Base-by-base conservation (phyloP, 2,329 filamentous ascomycete species). In the Gyromitra esculenta region DNA sequence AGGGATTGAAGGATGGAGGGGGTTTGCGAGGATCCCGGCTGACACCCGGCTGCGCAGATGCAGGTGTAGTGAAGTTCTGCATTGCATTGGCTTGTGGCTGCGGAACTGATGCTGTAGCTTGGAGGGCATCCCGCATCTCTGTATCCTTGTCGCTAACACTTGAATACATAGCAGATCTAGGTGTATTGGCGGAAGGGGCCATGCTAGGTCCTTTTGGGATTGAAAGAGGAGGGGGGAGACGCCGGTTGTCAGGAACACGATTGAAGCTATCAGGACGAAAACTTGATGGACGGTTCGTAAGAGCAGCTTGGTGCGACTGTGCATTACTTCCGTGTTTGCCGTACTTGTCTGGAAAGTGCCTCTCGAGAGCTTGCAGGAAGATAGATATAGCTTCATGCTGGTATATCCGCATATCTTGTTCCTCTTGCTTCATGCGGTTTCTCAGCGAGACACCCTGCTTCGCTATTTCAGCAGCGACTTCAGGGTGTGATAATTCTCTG, bases 361-460 rank as follows among this genome's bases (percentile, higher is more conserved):
- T 68, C 64, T 69, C 69, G 25, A 79, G 62, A 7, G 73, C 77
- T n/a, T 78, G 65, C 15, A 78, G 72, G 73, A 76, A 79, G 13
- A 78, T 70, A 4, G 72, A 72, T 62, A 76, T 76, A 18, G 76
- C 64, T 37, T 72, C 64, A 52, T 75, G 57, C 15, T 79, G 77
- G 25, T 73, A 73, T 59, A 76, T 65, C 35, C 76, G 70, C 67
- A 79, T 56, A 25, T 79, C 76, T 43, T 78, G 76, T 35, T 79
- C 77, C 62, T 79, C 77, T 18, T 57, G 63, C 56, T 57, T 63
- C 77, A 79, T 79, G 50, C 50, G 57, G 25, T 72, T 70, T 52
- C 76, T 75, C 59, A 73, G 52, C 25, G 54, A 11, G 9, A 77
- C 73, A 4, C 68, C 76, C 59, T 76, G 56, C 48, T 64, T 76